These are phyloP conservation scores for Sungouiella blattae DNA, from an alignment of 805 yeast species.

Conservation along the genomic window DNA sequence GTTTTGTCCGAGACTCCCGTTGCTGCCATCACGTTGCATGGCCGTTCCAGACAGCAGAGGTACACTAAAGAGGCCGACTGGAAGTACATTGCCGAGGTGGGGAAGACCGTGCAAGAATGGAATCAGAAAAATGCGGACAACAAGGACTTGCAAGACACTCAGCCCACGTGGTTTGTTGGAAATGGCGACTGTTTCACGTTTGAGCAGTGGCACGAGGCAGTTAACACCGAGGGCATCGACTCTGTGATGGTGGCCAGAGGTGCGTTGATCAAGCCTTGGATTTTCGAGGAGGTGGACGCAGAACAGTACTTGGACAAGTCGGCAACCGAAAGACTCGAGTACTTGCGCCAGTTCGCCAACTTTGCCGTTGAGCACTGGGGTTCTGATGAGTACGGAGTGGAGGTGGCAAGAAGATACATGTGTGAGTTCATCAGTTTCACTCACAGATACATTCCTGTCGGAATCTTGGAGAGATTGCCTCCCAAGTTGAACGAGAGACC, in stretches of 20 bases:
- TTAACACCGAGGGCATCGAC: conserved; percentile 68
- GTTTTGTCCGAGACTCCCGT: conserved; percentile 75
- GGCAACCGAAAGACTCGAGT: conserved; percentile 83
- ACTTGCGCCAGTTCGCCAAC: conserved; percentile 63
- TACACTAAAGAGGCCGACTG: conserved; percentile 91
- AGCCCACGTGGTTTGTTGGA: conserved; percentile 80
- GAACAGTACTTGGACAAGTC: conserved; percentile 87
- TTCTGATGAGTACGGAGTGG: conserved; percentile 89
- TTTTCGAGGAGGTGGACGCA: conserved; percentile 90
- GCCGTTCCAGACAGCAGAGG: conserved; percentile 94
- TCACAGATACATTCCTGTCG: conserved; percentile 92
- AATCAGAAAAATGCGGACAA: conserved; percentile 54
- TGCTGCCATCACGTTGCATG: conserved; percentile 91
- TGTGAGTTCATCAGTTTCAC: conserved; percentile 94
- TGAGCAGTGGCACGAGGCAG: conserved; percentile 83
- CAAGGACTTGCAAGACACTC: conserved; percentile 54
- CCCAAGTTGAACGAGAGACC: conserved; percentile 92
- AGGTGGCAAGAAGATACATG: conserved; percentile 80
- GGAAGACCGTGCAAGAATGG: conserved; percentile 59
- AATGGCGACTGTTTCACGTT: conserved; percentile 89
- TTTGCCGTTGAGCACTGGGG: conserved; percentile 98
- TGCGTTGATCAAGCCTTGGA: conserved; percentile 98
- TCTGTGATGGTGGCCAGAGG: conserved; percentile 98
- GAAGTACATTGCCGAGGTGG: conserved; percentile 79
- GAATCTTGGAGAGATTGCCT: conserved; percentile 84